Evolutionary conservation across 306 rosid genomes (phyloP).

Genomic region (Acacia melanoxylon): DNA sequence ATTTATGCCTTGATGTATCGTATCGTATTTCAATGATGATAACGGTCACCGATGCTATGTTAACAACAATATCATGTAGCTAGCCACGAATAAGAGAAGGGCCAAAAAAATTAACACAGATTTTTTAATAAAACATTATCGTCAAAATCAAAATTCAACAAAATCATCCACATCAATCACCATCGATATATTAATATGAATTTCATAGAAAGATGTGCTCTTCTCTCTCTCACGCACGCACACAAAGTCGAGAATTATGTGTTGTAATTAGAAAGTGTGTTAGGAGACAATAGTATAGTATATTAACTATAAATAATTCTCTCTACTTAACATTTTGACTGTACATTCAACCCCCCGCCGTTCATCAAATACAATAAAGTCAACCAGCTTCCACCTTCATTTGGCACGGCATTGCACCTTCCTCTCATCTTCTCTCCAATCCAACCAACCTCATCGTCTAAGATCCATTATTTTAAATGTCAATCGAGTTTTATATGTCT

Average conservation of each 20-base stretch:
- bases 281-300: neutral
- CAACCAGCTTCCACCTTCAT: neutral
- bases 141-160: neutral
- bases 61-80: neutral
- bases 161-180: neutral
- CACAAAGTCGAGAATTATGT: no score
- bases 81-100: no score
- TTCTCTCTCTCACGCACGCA: neutral
- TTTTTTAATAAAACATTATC: no score
- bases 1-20: neutral
- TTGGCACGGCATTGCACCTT: slow-evolving; percentile 12
- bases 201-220: neutral
- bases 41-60: neutral
- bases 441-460: neutral
- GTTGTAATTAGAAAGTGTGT: neutral
- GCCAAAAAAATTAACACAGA: no score
- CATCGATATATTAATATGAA: neutral
- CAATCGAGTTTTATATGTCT: neutral
- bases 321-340: neutral
- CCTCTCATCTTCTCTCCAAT: neutral
- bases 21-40: neutral
- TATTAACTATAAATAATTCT: neutral
- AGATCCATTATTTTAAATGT: neutral
- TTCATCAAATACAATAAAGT: neutral
- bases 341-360: neutral